Evolutionary conservation across 148 eudicot genomes (phyloP), one percentile per base, ranked within the genome.

Genomic region (Salicornia ramosissima): DNA sequence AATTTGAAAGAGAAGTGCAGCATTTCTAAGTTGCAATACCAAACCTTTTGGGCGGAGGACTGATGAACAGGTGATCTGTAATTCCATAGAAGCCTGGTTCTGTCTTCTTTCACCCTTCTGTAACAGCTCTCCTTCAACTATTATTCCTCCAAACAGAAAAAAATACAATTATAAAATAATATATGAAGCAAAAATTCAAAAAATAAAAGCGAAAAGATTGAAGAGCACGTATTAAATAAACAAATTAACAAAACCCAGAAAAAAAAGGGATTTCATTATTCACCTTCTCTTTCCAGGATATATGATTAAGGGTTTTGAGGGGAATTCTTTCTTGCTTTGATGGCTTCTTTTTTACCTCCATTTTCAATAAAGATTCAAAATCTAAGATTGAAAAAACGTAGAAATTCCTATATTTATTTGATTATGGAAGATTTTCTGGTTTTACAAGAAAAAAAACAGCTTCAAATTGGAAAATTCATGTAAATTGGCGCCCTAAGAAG

Each of bases 71-170:
- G 75, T 66, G 77, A 73, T 74, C 97, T 89, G 61, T 78, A 75
- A 67, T 77, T 87, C 97, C 96, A 92, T 22, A 92, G 77, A 79
- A 92, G 78, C 29, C 78, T 85, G 21, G 68, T 73, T 63, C 96
- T 74, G 68, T 92, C 93, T 75, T 87, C 91, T 28, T 89, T 83
- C 10, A 89, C 86, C 73, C 97, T 85, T 71, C 72, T 83, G 76
- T 65, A 85, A 75, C 97, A 92, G 62, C 87, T 89, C 60, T 92
- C 93, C 73, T 87, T 88, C 22, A 89, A 86, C 97, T 92, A 71
- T 45, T 30, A 67, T 77, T 71, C 75, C 66, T 39, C 62, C 71
- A 65, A 65, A 45, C n/a, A 56, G 49, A 42, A 31, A 54, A 79
- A 79, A 42, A 58, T 50, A 15, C 15, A 76, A 33, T 36, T 28